These are phyloP conservation scores for Nicotiana noctiflora DNA, from an alignment of 257 asterid species.

Conservation along the genomic window DNA sequence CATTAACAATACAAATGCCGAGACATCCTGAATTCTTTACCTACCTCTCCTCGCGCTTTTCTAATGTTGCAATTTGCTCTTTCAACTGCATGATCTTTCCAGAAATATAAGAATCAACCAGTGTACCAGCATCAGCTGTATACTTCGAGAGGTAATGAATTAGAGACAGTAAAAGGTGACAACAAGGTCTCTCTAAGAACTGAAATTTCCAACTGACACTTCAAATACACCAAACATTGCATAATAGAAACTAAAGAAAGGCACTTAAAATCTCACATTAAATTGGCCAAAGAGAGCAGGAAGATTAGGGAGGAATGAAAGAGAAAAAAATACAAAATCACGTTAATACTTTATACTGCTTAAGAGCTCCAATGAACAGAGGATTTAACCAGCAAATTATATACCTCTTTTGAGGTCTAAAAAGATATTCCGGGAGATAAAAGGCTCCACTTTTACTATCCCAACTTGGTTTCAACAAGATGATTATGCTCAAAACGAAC, in stretches of 20 bases:
- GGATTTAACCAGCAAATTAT: background rate
- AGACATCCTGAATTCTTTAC: slow-evolving; percentile 33
- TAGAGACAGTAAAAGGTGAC: slow-evolving; percentile 6
- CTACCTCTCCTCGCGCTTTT: slow-evolving; percentile 98
- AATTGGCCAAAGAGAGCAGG: background rate
- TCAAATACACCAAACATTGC: background rate
- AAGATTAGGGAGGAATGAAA: background rate
- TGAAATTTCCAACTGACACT: background rate
- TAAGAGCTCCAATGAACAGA: background rate
- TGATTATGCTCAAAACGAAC: background rate
- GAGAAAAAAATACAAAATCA: background rate
- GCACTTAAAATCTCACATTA: background rate
- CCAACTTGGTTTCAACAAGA: background rate
- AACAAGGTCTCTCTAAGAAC: background rate
- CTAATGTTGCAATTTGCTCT: slow-evolving; percentile 96
- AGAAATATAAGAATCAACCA: slow-evolving; percentile 79
- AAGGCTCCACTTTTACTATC: background rate
- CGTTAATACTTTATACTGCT: background rate
- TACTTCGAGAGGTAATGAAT: slow-evolving; percentile 10
- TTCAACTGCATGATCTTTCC: slow-evolving; percentile 82
- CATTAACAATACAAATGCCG: slow-evolving; percentile 10
- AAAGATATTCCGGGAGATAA: background rate
- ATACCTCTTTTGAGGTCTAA: background rate
- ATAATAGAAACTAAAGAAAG: background rate
- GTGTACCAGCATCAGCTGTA: slow-evolving; percentile 84